These are phyloP conservation scores for Lophium mytilinum DNA, from an alignment of 495 filamentous ascomycete species.

Conservation along the genomic window DNA sequence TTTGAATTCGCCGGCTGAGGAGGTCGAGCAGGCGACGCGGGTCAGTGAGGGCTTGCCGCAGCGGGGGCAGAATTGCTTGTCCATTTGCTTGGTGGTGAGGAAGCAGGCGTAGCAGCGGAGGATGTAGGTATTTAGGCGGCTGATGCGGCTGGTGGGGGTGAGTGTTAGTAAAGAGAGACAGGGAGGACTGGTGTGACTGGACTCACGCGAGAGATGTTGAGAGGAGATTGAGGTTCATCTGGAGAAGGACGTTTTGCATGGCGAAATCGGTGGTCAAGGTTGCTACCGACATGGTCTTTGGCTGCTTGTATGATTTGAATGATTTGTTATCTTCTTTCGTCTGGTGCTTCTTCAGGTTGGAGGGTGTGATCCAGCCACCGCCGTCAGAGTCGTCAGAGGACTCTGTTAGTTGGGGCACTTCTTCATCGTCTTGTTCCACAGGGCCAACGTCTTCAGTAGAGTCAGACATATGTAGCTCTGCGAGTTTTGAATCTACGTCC, in stretches of 20 bases:
- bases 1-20: constrained; percentile 68
- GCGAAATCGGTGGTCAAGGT: constrained; percentile 91
- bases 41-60: constrained; percentile 85
- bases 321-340: constrained; percentile 50
- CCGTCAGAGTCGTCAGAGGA: constrained; percentile 53
- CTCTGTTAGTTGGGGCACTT: background rate
- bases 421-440: background rate
- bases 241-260: constrained; percentile 90
- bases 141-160: constrained; percentile 44
- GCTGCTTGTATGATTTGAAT: constrained; percentile 41
- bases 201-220: constrained; percentile 54
- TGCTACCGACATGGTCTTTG: constrained; percentile 66
- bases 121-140: constrained; percentile 73
- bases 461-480: background rate
- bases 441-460: too few relatives aligned
- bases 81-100: constrained; percentile 71
- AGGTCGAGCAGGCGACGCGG: constrained; percentile 76
- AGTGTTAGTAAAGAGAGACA: too few relatives aligned
- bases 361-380: constrained; percentile 91
- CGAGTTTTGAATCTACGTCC: too few relatives aligned
- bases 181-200: too few relatives aligned
- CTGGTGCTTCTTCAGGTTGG: constrained; percentile 81
- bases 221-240: constrained; percentile 89
- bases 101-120: constrained; percentile 95
- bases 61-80: constrained; percentile 84